These are phyloP conservation scores for Gossypium australe DNA, from an alignment of 345 rosid species.

Conservation along the genomic window DNA sequence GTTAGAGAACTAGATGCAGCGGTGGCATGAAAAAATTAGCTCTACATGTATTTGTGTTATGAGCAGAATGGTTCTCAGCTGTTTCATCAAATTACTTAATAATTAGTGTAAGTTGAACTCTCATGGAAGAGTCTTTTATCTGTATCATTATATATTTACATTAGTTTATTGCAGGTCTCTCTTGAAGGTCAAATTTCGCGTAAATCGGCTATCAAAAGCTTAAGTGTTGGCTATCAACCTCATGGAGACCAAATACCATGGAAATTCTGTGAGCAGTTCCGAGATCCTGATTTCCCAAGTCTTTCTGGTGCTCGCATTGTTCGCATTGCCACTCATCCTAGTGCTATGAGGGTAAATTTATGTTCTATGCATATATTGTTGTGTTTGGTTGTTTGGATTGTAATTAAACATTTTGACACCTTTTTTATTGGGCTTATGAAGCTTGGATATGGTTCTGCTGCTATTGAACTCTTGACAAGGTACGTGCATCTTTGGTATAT, in stretches of 20 bases:
- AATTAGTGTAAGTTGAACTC: not conserved
- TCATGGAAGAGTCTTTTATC: not conserved
- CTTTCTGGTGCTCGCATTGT: conserved; percentile 98
- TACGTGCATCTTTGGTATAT: conserved; percentile 24
- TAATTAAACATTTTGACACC: conserved; percentile 19
- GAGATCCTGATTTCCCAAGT: conserved; percentile 72
- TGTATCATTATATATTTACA: not conserved
- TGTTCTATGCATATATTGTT: not conserved
- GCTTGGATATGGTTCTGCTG: conserved; percentile 97
- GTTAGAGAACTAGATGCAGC: not conserved
- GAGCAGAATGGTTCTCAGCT: not conserved
- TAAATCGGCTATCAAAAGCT: conserved; percentile 70
- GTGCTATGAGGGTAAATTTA: conserved; percentile 74
- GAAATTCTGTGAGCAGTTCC: conserved; percentile 91
- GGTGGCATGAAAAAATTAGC: not conserved
- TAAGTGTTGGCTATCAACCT: conserved; percentile 77
- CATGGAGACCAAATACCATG: conserved; percentile 98
- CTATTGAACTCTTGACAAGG: conserved; percentile 87
- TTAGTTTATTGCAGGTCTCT: conserved; percentile 43
- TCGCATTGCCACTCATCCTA: conserved; percentile 97
- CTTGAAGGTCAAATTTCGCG: conserved; percentile 94
- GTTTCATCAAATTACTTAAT: not conserved
- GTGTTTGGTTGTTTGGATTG: conserved; percentile 4
- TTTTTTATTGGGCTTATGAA: conserved; percentile 28
- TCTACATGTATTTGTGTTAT: not conserved